Evolutionary conservation across 257 asterid species (phyloP).

Genomic region (Gentiana macrophylla): DNA sequence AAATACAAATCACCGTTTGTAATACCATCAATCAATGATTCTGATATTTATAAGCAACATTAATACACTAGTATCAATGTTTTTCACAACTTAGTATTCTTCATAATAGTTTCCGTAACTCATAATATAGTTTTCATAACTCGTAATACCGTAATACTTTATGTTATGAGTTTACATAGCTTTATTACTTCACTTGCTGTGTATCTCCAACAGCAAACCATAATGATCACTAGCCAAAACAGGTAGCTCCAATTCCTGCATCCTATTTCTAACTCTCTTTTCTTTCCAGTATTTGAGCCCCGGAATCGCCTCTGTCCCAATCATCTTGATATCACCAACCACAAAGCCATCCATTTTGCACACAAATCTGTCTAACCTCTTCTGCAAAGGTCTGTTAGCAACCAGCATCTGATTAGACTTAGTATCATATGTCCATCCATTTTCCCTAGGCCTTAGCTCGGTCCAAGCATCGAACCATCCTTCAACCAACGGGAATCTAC

Average conservation of each 20-base stretch:
- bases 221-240: constrained; percentile 9
- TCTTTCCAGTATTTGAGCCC: constrained; percentile 7
- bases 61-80: too few relatives aligned
- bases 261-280: constrained; percentile 3
- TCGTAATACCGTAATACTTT: too few relatives aligned
- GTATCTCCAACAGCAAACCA: constrained; percentile 7
- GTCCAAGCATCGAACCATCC: constrained; percentile 7
- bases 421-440: constrained; percentile 7
- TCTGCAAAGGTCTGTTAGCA: constrained; percentile 3
- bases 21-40: too few relatives aligned
- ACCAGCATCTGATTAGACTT: constrained; percentile 3
- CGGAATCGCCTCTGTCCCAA: constrained; percentile 3
- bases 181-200: neutral
- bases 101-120: too few relatives aligned
- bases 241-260: constrained; percentile 4
- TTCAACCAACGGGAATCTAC: neutral
- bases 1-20: too few relatives aligned
- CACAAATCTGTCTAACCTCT: constrained; percentile 5
- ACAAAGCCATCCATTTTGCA: constrained; percentile 2
- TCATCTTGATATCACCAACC: neutral
- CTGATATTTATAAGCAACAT: too few relatives aligned
- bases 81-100: too few relatives aligned
- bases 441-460: neutral
- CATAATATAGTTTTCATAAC: too few relatives aligned
- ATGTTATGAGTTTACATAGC: too few relatives aligned